These are phyloP conservation scores for Erigeron philadelphicus DNA, from an alignment of 140 eudicot genomes.

Conservation along the genomic window DNA sequence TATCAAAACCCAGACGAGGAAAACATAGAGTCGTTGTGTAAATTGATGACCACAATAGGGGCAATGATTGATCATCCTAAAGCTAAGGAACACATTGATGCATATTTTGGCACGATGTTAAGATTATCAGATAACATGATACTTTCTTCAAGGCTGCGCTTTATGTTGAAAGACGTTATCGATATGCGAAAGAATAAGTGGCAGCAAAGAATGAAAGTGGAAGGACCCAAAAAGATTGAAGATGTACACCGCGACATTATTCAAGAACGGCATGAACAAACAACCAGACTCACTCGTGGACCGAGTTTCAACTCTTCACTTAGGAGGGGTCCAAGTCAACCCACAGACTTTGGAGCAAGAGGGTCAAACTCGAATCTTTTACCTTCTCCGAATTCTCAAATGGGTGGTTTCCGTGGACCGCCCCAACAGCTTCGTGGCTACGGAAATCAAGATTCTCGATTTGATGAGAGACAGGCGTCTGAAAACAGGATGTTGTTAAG, in stretches of 20 bases:
- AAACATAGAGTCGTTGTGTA: slow-evolving; percentile 76
- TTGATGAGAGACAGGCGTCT: slow-evolving; percentile 32
- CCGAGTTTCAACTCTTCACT: slow-evolving; percentile 51
- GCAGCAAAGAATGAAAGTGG: slow-evolving; percentile 76
- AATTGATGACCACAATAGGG: slow-evolving; percentile 86
- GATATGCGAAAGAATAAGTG: slow-evolving; percentile 61
- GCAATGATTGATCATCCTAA: slow-evolving; percentile 68
- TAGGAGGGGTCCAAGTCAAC: slow-evolving; percentile 45
- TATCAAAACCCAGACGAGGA: slow-evolving; percentile 65
- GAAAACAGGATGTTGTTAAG: slow-evolving; percentile 59
- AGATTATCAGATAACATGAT: slow-evolving; percentile 36
- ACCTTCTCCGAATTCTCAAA: slow-evolving; percentile 43
- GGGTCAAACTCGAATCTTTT: slow-evolving; percentile 36
- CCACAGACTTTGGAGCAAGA: slow-evolving; percentile 53
- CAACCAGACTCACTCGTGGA: slow-evolving; percentile 50
- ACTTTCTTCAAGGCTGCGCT: slow-evolving; percentile 55
- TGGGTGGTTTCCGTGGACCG: slow-evolving; percentile 50
- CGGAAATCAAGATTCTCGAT: slow-evolving; percentile 58
- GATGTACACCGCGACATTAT: slow-evolving; percentile 63
- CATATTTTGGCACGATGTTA: slow-evolving; percentile 41
- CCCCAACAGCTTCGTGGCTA: slow-evolving; percentile 62
- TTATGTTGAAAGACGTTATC: slow-evolving; percentile 60
- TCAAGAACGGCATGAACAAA: slow-evolving; percentile 43
- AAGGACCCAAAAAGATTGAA: slow-evolving; percentile 79
- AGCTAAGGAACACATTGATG: slow-evolving; percentile 60